phyloP scores from a whole-genome alignment of 495 filamentous ascomycete genomes.

The Chlorociboria aeruginascens region DNA sequence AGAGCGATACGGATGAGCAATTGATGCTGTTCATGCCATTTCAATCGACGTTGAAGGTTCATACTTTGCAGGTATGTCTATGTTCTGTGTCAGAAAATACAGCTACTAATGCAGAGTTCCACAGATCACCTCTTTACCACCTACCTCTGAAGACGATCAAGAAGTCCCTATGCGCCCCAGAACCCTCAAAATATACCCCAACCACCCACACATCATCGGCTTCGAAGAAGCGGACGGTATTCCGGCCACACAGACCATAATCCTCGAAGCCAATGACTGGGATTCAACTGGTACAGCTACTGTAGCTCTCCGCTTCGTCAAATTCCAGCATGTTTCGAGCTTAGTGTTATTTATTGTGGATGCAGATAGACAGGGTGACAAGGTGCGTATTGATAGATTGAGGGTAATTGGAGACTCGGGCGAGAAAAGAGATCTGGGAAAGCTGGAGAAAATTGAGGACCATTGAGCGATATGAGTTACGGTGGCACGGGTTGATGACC shows the following conservation, averaged over 20 bases:
- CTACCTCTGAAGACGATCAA: constrained; percentile 47
- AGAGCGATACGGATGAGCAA: constrained; percentile 98
- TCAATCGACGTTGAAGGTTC: constrained; percentile 77
- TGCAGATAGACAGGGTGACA: constrained; percentile 76
- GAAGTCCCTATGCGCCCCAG: constrained; percentile 77
- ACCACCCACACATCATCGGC: constrained; percentile 75
- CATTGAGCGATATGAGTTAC: no score
- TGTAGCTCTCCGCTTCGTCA: constrained; percentile 79
- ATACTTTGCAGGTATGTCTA: constrained; percentile 52
- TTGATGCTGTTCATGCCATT: constrained; percentile 91
- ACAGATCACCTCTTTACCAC: constrained; percentile 74
- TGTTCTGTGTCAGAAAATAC: background rate
- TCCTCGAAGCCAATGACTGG: constrained; percentile 68
- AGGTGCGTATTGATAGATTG: constrained; percentile 75
- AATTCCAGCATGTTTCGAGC: constrained; percentile 86
- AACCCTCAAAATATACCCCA: constrained; percentile 72
- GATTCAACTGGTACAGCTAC: constrained; percentile 81
- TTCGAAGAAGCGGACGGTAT: constrained; percentile 94
- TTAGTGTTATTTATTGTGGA: constrained; percentile 83
- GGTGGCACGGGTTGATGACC: constrained; percentile 36
- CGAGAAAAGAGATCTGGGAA: constrained; percentile 84
- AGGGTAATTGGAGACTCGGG: constrained; percentile 85
- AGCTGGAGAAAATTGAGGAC: constrained; percentile 72
- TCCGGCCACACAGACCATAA: constrained; percentile 61
- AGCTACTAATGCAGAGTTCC: constrained; percentile 1